Evolutionary conservation across 345 rosid genomes (phyloP), one percentile per base, ranked within the genome.

Genomic region (Mallotus nudiflorus): DNA sequence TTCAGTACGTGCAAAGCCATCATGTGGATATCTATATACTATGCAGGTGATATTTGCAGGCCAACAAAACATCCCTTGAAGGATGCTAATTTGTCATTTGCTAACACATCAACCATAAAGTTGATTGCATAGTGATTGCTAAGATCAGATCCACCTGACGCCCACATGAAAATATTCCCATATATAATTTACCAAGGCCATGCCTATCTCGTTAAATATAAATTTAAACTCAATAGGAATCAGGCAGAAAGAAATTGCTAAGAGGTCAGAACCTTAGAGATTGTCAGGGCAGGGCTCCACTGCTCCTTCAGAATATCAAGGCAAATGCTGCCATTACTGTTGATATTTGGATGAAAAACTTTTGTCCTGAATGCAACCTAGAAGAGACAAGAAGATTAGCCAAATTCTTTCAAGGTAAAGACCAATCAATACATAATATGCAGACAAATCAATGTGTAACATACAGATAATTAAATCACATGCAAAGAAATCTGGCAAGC

Each of bases 251-350:
- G 27, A 68, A 48, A 40, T 42, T 44, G 18, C 49, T 48, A n/a
- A 8, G 13, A 58, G 48, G 62, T 24, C 28, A 33, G 15, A 49
- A 73, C 76, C 76, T 73, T 73, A 9, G 76, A 73, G 48, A 73
- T 73, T 31, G 76, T 73, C 48, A 73, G 71, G 49, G 76, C 76
- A 57, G 76, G 76, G 66, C 76, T 73, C 76, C 76, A 73, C 60
- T 73, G 76, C 71, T 73, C 76, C 60, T 73, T 73, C 57, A 73
- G 54, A 56, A 73, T 73, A 54, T 73, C 76, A 49, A 73, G 76
- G 66, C 76, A 73, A 66, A 73, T 73, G 76, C 76, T 73, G 28
- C 76, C 76, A 4, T 73, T 73, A 52, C 76, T 73, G 33, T 73
- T 73, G 59, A 73, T 73, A 49, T 73, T 73, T 0, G 76, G 76